These are phyloP conservation scores for Coemansia sp. DNA, from an alignment of 192 early-diverging fungal species.

Conservation along the genomic window DNA sequence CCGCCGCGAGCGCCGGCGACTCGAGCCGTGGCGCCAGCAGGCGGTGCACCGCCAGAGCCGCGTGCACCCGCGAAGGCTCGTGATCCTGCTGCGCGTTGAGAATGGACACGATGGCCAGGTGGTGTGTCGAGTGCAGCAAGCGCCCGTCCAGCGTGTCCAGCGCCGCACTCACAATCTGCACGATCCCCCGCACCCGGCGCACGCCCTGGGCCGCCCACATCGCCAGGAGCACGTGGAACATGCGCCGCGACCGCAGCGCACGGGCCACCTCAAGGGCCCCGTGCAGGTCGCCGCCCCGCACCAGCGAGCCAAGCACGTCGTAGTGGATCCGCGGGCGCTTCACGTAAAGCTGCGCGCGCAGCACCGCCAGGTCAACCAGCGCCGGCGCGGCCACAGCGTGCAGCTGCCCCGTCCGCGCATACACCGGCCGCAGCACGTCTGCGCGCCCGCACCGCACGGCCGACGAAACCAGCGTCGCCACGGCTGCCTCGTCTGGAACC, in stretches of 20 bases:
- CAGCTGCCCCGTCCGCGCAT: constrained; percentile 3
- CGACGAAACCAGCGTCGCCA: constrained; percentile 15
- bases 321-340: constrained; percentile 21
- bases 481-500: constrained; percentile 6
- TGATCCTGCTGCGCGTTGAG: background rate
- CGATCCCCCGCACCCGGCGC: constrained; percentile 11
- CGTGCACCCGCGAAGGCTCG: background rate
- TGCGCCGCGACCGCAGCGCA: constrained; percentile 1
- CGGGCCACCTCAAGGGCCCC: constrained; percentile 2
- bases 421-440: background rate
- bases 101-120: constrained; percentile 10
- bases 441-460: constrained; percentile 4
- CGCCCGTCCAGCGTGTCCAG: background rate
- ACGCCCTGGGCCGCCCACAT: constrained; percentile 11
- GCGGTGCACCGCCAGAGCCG: constrained; percentile 18
- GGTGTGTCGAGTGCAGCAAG: constrained; percentile 33
- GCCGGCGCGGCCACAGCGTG: background rate
- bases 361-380: background rate
- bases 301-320: constrained; percentile 17
- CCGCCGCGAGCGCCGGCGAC: constrained; percentile 15
- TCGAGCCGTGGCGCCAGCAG: constrained; percentile 20
- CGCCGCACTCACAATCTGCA: constrained; percentile 1
- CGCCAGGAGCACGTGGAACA: constrained; percentile 14
- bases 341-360: background rate
- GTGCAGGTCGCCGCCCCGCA: constrained; percentile 6